Base-by-base conservation (phyloP, 2,329 filamentous ascomycete species). In the Aureobasidium pullulans region DNA sequence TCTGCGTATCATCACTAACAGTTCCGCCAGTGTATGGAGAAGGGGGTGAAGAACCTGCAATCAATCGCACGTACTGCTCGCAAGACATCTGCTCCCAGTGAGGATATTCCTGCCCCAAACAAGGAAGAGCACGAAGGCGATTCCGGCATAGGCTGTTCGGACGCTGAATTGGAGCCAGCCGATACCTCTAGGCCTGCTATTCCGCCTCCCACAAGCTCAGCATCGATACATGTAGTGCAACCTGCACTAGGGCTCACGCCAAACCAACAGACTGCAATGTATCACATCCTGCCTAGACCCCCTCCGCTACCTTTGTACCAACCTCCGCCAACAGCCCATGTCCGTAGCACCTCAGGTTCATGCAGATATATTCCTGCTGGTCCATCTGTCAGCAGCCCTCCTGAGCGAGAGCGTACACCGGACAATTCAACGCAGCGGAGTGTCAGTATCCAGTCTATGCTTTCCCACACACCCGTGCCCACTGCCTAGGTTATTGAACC, bases 11-110 rank as follows among this genome's bases (percentile, higher is more conserved):
- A 58, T n/a, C 49, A 34, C 62, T 65, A 36, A 65, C 57, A 40
- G 19, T 10, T 47, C 44, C 15, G 16, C 16, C 64, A 93, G 89
- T 90, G 88, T 75, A 89, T 94, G 85, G 85, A 88, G 71, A 88
- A 88, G 69, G 89, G 90, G 37, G 77, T 93, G 66, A 93, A 91
- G 76, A 91, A 89, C 72, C 81, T 94, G 60, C 85, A 87, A 70
- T 84, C 85, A 66, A 83, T 84, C 56, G 81, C 85, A 64, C 83
- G 88, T 62, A 81, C 85, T 59, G 84, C 82, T 60, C 79, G 82
- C 61, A 83, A 85, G 64, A 85, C 85, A 67, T 85, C 65, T 19
- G 62, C 65, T 85, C 75, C 83, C 82, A 78, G 63, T 67, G 61
- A 63, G 42, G 65, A 59, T 60, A 64, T 64, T 54, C 62, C 65